Evolutionary conservation across 306 rosid species (phyloP), one percentile per base, ranked within the genome.

Genomic region (Morella rubra): DNA sequence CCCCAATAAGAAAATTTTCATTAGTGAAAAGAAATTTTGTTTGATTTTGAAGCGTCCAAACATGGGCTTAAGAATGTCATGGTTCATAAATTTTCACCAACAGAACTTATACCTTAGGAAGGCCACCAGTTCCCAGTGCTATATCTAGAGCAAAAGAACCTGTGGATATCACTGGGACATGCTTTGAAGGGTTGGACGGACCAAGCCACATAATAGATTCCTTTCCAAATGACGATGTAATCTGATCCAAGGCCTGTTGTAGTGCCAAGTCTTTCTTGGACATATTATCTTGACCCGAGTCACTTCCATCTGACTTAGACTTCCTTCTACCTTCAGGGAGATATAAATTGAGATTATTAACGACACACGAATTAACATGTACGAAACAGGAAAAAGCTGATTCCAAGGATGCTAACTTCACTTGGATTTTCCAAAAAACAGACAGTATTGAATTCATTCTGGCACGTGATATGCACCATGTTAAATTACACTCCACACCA

Each of bases 141-240:
- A 82, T 1, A 84, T 95, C 98, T 79, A 95, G 92, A 71, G 90
- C 83, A 82, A 92, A 88, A 45, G 96, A 95, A 79, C 98, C 96
- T 3, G 93, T 85, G 73, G 98, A 89, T 15, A 92, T 83, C 71
- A 92, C 98, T 11, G 97, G 95, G 74, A 89, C 91, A 47, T 82
- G 51, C 76, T 70, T 89, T 22, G 82, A 78, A 55, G 81, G 45
- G 51, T 8, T 77, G 9, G 95, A 71, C 66, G 89, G 89, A 68
- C 97, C 98, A 80, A 94, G 95, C 98, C 98, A 92, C 98, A 90
- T 92, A 74, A 92, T 95, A 66, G 97, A 85, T 67, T 93, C 98
- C 78, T 92, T 95, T 75, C 98, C 98, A 84, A 90, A 89, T 42
- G 96, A 73, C 24, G 96, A 81, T 12, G 91, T 88, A 73, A 95